Conservation (phyloP, 176 grass and related monocot species). For the Raddia guianensis region DNA sequence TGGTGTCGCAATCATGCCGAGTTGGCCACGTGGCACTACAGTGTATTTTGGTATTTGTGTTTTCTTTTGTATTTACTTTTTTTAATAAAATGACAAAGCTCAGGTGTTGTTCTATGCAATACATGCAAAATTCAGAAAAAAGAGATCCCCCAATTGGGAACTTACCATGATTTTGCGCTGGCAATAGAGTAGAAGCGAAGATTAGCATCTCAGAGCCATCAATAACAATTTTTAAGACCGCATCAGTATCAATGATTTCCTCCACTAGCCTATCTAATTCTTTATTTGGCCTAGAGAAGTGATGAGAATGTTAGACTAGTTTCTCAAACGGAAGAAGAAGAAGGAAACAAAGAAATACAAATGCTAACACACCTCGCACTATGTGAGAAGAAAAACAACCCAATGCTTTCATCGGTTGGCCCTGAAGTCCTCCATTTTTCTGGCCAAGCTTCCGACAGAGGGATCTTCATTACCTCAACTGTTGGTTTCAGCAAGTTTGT, state of each 20-base stretch:
- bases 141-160: not conserved
- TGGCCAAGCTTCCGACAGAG: conserved; percentile 60
- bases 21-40: too few relatives aligned
- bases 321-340: conserved; percentile 23
- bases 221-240: conserved; percentile 48
- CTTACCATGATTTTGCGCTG: conserved; percentile 54
- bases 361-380: conserved; percentile 43
- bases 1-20: too few relatives aligned
- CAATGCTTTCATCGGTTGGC: conserved; percentile 63
- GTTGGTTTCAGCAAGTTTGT: conserved; percentile 44
- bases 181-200: conserved; percentile 58
- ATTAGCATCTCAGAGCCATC: conserved; percentile 51
- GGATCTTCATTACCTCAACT: conserved; percentile 52
- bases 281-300: conserved; percentile 43
- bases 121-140: not conserved
- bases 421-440: conserved; percentile 52
- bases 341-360: conserved; percentile 5
- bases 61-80: too few relatives aligned
- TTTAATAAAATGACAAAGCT: too few relatives aligned
- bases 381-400: conserved; percentile 71
- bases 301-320: conserved; percentile 22
- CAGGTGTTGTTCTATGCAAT: not conserved
- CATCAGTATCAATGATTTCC: conserved; percentile 40
- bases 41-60: too few relatives aligned
- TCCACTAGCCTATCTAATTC: conserved; percentile 35